Base-by-base conservation (phyloP, 768 basidiomycete genomes). In the Lepiota venenata region DNA sequence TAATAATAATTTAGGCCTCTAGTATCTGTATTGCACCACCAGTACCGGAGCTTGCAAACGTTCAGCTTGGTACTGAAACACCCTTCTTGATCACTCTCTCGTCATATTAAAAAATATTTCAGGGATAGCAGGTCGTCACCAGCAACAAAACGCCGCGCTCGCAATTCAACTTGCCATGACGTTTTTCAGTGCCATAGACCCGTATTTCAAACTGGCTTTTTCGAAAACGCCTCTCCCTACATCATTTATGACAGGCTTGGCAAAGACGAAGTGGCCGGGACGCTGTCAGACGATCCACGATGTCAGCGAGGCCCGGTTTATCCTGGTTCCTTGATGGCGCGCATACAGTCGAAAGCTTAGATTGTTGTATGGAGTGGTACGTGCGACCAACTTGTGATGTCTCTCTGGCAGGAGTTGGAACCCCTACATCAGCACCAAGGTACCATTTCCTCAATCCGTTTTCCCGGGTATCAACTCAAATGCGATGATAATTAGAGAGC, bases 301-400 rank as follows among this genome's bases (percentile, higher is more conserved):
- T 63, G 83, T 84, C 1, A 65, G n/a, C 59, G n/a, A 66, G 79
- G 38, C 47, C 69, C 1, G 62, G 68, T n/a, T 76, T 80, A 9
- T 87, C 81, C 3, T 98, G 97, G 96, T 92, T 85, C 68, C 73
- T 99, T 10, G 96, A 98, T 64, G 96, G 96, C 0, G 95, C 97
- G 10, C 96, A 99, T 67, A 99, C 96, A 0, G 71, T 80, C 14
- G 97, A 98, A 65, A 96, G 93, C 63, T 74, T 99, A 20, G 77
- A 81, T 41, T 92, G 83, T 56, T 96, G 94, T 60, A 79, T 89
- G 7, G 74, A 91, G 57, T 99, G 96, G 96, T 97, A 89, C 65
- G 84, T 82, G 43, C 76, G 72, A 47, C 83, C 84, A 10, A 74
- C 71, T 1, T 73, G 80, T 38, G 81, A 78, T 9, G 61, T 89